A percentile compares a stretch with the other conserved stretches of the same genome.
Conservation (phyloP, 75 land plant species). For the Cryptomeria japonica region DNA sequence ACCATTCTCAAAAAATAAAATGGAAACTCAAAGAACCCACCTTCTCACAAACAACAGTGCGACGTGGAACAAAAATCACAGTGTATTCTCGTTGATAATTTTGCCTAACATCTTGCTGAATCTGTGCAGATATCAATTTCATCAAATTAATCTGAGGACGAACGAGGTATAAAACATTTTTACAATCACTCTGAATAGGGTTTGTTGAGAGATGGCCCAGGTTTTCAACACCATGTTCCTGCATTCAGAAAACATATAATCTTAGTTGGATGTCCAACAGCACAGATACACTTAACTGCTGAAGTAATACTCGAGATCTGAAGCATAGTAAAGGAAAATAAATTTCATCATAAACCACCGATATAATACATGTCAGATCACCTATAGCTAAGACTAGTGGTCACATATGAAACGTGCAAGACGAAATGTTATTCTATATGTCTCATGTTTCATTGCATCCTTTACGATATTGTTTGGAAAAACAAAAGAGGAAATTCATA, state of each 20-base stretch:
- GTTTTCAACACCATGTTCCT: slow-evolving; percentile 90
- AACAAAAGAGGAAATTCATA: not conserved
- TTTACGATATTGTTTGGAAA: not conserved
- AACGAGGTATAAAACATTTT: slow-evolving; percentile 76
- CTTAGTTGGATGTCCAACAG: not conserved
- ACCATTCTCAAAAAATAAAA: not conserved
- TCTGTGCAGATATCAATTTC: slow-evolving; percentile 73
- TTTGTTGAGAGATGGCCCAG: slow-evolving; percentile 75
- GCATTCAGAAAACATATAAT: not conserved
- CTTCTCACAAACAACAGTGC: slow-evolving; percentile 91
- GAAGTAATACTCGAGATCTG: not conserved
- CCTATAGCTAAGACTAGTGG: not conserved
- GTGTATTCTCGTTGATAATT: slow-evolving; percentile 75
- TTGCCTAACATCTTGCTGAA: slow-evolving; percentile 67
- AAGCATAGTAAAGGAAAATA: not conserved
- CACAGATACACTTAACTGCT: not conserved
- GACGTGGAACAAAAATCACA: slow-evolving; percentile 86
- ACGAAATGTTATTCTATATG: not conserved
- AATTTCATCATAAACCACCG: not conserved
- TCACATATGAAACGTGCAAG: not conserved
- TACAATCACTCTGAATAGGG: slow-evolving; percentile 73
- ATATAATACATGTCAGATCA: not conserved
- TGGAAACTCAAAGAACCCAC: slow-evolving; percentile 26
- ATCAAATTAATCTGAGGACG: slow-evolving; percentile 62
- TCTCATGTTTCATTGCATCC: not conserved